A percentile compares a stretch with the other conserved stretches of the same genome.
phyloP scores from a whole-genome alignment of 345 rosid species.

The Capsella bursapastoris region DNA sequence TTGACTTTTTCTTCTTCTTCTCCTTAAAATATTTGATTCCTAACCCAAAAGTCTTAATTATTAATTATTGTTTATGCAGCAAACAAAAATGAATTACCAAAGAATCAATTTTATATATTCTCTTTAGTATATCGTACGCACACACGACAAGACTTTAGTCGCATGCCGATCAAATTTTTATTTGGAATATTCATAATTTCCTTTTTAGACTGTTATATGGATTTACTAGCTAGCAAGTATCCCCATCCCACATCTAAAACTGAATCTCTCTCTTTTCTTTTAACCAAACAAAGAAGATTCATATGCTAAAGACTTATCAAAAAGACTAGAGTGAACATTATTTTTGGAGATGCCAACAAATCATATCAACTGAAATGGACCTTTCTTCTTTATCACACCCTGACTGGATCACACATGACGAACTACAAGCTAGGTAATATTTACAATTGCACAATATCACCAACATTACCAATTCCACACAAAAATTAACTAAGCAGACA shows the following conservation, averaged over 20 bases:
- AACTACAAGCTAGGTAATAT: constrained; percentile 20
- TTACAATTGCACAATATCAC: constrained; percentile 32
- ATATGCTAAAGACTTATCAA: neutral
- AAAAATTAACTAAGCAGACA: neutral
- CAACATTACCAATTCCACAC: constrained; percentile 21
- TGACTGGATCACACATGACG: constrained; percentile 10
- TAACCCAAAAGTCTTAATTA: neutral
- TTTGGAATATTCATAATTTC: constrained; percentile 26
- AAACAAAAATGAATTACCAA: neutral
- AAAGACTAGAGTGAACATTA: neutral
- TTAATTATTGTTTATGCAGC: neutral
- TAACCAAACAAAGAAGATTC: neutral
- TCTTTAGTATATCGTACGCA: too few relatives aligned
- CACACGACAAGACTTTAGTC: constrained; percentile 10
- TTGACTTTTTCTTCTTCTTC: constrained; percentile 22
- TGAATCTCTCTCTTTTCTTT: constrained; percentile 5
- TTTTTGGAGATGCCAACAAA: constrained; percentile 4
- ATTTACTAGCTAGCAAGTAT: neutral
- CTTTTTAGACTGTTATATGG: neutral
- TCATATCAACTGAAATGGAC: neutral
- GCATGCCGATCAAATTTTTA: constrained; percentile 19
- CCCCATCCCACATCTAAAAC: constrained; percentile 15
- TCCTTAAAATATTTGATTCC: neutral
- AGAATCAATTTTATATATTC: neutral
- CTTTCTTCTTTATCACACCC: constrained; percentile 15